Evolutionary conservation across 2,329 filamentous ascomycete species (phyloP).

Genomic region (Blastomyces percursus): DNA sequence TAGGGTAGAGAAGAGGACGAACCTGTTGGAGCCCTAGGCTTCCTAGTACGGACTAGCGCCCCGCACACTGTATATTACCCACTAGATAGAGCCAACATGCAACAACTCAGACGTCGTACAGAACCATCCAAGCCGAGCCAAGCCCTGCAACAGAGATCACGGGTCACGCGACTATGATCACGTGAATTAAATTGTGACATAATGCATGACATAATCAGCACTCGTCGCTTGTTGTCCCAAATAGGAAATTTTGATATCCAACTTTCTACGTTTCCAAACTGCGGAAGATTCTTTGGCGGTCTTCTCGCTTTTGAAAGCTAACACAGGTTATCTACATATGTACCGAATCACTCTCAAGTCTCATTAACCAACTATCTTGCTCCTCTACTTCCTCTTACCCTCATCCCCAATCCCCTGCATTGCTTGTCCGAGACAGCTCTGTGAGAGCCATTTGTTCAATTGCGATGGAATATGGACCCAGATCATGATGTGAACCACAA

Average conservation of each 20-base stretch:
- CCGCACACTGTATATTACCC: no score
- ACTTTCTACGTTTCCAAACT: background rate
- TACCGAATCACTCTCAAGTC: background rate
- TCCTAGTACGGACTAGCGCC: no score
- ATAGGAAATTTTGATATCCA: background rate
- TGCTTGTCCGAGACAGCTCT: background rate
- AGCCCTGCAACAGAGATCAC: no score
- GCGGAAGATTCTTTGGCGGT: background rate
- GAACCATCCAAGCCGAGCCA: no score
- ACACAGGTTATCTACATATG: background rate
- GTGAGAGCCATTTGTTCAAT: background rate
- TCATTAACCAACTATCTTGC: background rate
- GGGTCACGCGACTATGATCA: background rate
- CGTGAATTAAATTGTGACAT: background rate
- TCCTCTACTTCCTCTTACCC: background rate
- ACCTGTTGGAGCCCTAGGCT: no score
- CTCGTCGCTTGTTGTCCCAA: constrained; percentile 2
- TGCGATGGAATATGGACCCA: constrained; percentile 30
- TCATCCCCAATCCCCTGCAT: background rate
- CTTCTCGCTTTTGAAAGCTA: background rate
- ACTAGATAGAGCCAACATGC: no score
- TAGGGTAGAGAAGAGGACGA: no score
- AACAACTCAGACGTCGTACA: no score
- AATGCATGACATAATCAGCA: background rate
- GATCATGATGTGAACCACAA: constrained; percentile 26